Evolutionary conservation across 352 stramenopile species (phyloP).

Genomic region (Phytopythium aichiense): DNA sequence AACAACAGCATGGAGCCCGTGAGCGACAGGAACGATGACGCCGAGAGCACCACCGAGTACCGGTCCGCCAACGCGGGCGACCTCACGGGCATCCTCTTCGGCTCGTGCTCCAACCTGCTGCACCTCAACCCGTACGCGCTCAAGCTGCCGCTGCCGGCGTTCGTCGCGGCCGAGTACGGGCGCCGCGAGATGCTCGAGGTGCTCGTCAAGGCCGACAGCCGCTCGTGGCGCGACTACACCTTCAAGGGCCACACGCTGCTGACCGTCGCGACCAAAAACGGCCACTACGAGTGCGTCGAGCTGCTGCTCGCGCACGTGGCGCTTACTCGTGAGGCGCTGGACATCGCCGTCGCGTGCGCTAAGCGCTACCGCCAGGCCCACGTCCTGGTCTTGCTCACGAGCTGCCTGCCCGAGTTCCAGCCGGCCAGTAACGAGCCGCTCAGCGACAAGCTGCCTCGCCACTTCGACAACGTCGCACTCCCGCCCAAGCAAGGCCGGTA

Average conservation of each 20-base stretch:
- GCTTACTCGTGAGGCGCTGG: conserved; percentile 21
- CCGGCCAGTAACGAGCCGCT: conserved; percentile 11
- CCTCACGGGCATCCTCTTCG: conserved; percentile 13
- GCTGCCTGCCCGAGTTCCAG: conserved; percentile 48
- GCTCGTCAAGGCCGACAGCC: conserved; percentile 28
- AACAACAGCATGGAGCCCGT: not conserved
- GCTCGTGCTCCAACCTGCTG: conserved; percentile 13
- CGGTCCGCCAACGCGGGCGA: conserved; percentile 13
- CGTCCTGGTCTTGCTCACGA: conserved; percentile 68
- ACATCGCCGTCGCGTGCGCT: conserved; percentile 49
- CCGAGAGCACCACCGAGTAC: conserved; percentile 7
- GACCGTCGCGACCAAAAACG: conserved; percentile 53
- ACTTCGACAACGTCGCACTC: not conserved
- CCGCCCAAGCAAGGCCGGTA: conserved; percentile 6
- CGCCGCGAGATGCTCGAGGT: conserved; percentile 47
- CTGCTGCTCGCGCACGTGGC: conserved; percentile 36
- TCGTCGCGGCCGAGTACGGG: conserved; percentile 54
- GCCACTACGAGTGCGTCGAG: conserved; percentile 71
- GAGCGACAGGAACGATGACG: not conserved
- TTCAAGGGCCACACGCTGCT: conserved; percentile 66
- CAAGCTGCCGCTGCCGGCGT: conserved; percentile 52
- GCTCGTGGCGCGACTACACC: conserved; percentile 33
- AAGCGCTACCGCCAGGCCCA: conserved; percentile 54
- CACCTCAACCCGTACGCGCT: conserved; percentile 16
- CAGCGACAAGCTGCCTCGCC: conserved; percentile 2